Conservation (phyloP, 768 basidiomycete species). For the Coprinopsis marcescibilis region DNA sequence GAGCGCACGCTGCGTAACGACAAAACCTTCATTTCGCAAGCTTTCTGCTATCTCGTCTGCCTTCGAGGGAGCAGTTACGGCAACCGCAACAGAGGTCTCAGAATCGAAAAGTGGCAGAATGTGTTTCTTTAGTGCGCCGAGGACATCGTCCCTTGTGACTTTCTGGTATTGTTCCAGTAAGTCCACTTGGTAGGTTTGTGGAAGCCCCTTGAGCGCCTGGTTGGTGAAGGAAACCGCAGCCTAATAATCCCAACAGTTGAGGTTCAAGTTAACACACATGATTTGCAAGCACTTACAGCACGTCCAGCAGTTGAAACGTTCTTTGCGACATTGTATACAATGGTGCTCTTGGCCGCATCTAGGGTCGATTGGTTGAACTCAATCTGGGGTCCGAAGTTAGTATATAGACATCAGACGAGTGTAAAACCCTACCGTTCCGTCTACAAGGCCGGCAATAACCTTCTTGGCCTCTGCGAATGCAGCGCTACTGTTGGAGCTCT, state of each 20-base stretch:
- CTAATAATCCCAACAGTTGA: slow-evolving; percentile 30
- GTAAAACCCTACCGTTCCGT: slow-evolving; percentile 63
- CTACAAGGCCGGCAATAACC: slow-evolving; percentile 72
- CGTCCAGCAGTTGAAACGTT: slow-evolving; percentile 80
- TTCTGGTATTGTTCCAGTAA: slow-evolving; percentile 74
- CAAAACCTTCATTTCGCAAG: slow-evolving; percentile 65
- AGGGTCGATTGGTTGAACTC: slow-evolving; percentile 72
- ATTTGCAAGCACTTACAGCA: slow-evolving; percentile 56
- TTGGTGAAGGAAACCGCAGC: slow-evolving; percentile 82
- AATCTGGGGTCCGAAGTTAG: slow-evolving; percentile 42
- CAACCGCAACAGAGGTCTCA: slow-evolving; percentile 68
- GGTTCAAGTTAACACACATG: not conserved
- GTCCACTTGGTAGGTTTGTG: slow-evolving; percentile 66
- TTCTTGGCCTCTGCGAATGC: slow-evolving; percentile 78
- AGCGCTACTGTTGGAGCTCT: slow-evolving; percentile 76
- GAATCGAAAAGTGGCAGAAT: slow-evolving; percentile 84
- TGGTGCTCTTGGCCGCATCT: slow-evolving; percentile 88
- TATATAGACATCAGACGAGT: not conserved
- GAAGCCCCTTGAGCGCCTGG: slow-evolving; percentile 83
- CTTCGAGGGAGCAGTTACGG: slow-evolving; percentile 81
- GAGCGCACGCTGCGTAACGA: slow-evolving; percentile 67
- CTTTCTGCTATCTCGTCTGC: slow-evolving; percentile 62
- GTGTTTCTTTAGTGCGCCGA: slow-evolving; percentile 61
- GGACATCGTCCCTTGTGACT: slow-evolving; percentile 76
- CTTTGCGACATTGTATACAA: slow-evolving; percentile 79